Evolutionary conservation across 495 filamentous ascomycete genomes (phyloP).

Genomic region (Usnea hakonensis): DNA sequence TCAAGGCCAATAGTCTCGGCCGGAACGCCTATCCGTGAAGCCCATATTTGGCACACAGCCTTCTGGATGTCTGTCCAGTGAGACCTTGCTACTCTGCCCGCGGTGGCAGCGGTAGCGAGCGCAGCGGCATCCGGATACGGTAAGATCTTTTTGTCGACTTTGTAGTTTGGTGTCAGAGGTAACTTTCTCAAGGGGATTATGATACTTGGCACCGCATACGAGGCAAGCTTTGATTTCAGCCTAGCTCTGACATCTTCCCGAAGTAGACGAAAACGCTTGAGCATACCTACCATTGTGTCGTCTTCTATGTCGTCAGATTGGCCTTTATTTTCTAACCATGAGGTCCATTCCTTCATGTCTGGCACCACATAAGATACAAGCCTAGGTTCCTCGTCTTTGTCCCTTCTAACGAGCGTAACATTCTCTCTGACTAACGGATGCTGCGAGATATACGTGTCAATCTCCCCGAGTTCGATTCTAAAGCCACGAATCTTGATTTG

Average conservation of each 20-base stretch:
- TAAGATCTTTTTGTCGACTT: conserved; percentile 82
- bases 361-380: conserved; percentile 90
- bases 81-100: conserved; percentile 33
- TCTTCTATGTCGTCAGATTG: conserved; percentile 36
- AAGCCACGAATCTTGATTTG: conserved; percentile 96
- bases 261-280: conserved; percentile 58
- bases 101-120: conserved; percentile 38
- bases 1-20: conserved; percentile 53
- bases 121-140: conserved; percentile 82
- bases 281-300: conserved; percentile 51
- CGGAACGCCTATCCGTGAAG: conserved; percentile 39
- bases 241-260: conserved; percentile 67
- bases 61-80: conserved; percentile 58
- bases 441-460: conserved; percentile 69
- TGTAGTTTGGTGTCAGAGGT: conserved; percentile 55
- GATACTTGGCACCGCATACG: conserved; percentile 74
- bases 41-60: conserved; percentile 62
- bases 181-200: conserved; percentile 67
- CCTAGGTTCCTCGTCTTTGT: conserved; percentile 83
- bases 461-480: conserved; percentile 89
- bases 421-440: conserved; percentile 78
- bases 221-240: conserved; percentile 66
- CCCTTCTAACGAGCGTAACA: conserved; percentile 76
- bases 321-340: conserved; percentile 54
- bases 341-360: conserved; percentile 61